Percentiles rank a stretch among this genome's conserved stretches.
Conservation (phyloP, 345 rosid genomes). For the Eucalyptus guilfoylei region DNA sequence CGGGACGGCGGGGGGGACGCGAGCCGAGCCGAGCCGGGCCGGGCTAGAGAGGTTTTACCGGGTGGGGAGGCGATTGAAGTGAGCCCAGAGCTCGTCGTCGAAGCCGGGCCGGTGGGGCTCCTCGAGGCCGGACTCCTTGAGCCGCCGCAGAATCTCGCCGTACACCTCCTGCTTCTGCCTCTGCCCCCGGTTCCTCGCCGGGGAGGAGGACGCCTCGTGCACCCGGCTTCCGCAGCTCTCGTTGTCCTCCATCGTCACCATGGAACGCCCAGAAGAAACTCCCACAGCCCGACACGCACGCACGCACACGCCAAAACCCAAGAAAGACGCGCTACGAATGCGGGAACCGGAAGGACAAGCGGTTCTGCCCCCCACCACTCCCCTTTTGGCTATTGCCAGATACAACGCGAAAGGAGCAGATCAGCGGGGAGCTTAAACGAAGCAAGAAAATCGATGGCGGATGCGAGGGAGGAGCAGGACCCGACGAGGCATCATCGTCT, state of each 20-base stretch:
- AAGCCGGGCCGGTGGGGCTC: constrained; percentile 58
- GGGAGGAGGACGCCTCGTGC: neutral
- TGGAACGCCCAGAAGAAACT: neutral
- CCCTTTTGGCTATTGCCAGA: neutral
- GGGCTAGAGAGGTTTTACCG: constrained; percentile 25
- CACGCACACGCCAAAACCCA: neutral
- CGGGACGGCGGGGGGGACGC: neutral
- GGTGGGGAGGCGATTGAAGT: constrained; percentile 85
- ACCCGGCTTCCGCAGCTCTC: constrained; percentile 60
- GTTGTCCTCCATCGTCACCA: constrained; percentile 30
- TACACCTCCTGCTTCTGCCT: neutral
- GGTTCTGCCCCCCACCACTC: neutral
- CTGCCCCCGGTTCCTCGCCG: neutral
- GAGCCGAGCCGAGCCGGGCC: neutral
- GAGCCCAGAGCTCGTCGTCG: constrained; percentile 81
- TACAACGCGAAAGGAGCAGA: neutral
- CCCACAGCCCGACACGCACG: neutral
- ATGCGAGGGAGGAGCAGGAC: neutral
- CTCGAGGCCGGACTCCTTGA: neutral
- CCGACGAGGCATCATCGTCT: neutral
- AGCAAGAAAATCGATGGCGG: neutral
- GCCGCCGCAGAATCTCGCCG: constrained; percentile 29
- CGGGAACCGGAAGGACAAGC: neutral
- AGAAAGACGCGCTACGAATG: neutral
- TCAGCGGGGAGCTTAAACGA: neutral